phyloP scores from a whole-genome alignment of 495 filamentous ascomycete genomes.

The Podospora anserina region DNA sequence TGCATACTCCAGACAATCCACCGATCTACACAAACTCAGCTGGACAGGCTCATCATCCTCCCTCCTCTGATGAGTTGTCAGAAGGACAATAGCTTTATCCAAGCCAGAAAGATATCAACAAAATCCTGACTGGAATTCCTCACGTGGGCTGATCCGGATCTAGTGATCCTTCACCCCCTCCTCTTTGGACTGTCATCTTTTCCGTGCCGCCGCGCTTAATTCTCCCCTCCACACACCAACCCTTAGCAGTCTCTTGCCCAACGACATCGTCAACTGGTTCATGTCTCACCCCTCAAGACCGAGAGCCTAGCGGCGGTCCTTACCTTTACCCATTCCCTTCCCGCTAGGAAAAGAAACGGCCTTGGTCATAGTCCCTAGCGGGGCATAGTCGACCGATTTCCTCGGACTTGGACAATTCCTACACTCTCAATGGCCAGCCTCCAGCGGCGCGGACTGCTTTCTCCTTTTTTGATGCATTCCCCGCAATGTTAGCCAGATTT shows the following conservation, averaged over 20 bases:
- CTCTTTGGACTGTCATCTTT: neutral
- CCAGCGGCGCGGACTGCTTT: neutral
- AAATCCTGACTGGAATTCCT: neutral
- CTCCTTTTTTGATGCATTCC: neutral
- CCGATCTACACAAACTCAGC: constrained; percentile 16
- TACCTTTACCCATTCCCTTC: neutral
- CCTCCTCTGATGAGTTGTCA: constrained; percentile 8
- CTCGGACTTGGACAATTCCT: neutral
- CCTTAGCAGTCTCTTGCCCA: constrained; percentile 3
- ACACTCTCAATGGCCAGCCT: neutral
- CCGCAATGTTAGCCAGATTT: neutral
- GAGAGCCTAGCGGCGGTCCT: neutral
- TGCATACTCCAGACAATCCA: neutral
- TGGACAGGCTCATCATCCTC: constrained; percentile 8
- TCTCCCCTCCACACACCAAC: neutral
- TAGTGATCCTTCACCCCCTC: neutral
- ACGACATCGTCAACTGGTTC: neutral
- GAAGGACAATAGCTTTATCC: neutral
- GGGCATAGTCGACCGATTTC: neutral
- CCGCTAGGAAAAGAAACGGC: neutral
- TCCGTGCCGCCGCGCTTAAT: constrained; percentile 4
- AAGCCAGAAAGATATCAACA: neutral
- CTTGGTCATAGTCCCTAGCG: neutral
- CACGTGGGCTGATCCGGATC: neutral
- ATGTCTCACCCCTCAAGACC: neutral